Conservation (phyloP, 768 basidiomycete genomes). For the Cystobasidium tubakii region DNA sequence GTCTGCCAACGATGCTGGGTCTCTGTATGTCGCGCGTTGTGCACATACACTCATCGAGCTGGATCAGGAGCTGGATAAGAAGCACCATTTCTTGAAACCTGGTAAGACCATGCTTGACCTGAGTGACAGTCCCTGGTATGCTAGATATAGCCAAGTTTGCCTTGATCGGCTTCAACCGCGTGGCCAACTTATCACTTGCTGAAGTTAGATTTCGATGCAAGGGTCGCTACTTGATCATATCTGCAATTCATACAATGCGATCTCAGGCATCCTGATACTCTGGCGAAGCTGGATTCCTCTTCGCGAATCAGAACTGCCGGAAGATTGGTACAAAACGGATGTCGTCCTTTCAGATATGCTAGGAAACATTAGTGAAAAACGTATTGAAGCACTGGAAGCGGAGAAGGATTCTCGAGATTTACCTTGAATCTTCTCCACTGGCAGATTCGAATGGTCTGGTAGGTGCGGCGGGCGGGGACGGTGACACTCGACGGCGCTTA, state of each 20-base stretch:
- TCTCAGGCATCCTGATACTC: conserved; percentile 61
- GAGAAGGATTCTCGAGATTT: conserved; percentile 74
- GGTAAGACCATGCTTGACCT: conserved; percentile 65
- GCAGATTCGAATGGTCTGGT: too few species aligned
- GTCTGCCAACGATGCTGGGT: not conserved
- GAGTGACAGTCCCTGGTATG: conserved; percentile 86
- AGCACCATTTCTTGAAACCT: conserved; percentile 51
- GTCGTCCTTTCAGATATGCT: conserved; percentile 87
- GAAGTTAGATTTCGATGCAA: conserved; percentile 61
- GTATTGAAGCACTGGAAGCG: too few species aligned
- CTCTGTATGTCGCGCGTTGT: conserved; percentile 62
- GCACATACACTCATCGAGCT: conserved; percentile 86
- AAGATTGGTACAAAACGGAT: conserved; percentile 56
- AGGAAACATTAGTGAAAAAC: conserved; percentile 72
- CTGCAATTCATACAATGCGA: conserved; percentile 69
- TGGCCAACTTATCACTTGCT: conserved; percentile 64
- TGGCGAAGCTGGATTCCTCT: conserved; percentile 37
- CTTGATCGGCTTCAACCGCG: conserved; percentile 55
- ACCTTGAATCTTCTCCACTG: too few species aligned
- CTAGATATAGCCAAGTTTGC: conserved; percentile 86
- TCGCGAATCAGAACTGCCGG: not conserved
- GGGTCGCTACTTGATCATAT: not conserved
- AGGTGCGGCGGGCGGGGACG: too few species aligned
- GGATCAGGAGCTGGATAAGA: too few species aligned
- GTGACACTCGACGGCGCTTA: too few species aligned